These are phyloP conservation scores for Malus hybrid DNA, from an alignment of 331 rosid species.

Conservation along the genomic window DNA sequence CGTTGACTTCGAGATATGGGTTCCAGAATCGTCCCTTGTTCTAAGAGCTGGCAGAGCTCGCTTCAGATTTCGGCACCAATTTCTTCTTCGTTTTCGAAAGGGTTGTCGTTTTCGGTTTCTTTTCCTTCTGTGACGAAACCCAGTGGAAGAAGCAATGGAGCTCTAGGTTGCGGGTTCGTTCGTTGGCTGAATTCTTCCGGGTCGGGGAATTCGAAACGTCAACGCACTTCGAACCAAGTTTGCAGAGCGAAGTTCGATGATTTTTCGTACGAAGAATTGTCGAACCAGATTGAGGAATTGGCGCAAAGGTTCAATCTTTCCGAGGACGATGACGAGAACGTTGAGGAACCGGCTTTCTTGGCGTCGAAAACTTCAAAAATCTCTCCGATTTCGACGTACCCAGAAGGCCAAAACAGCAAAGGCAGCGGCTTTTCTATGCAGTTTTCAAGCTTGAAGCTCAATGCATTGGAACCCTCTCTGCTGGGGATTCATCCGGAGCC, in stretches of 20 bases:
- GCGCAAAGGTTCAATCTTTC: not conserved
- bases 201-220: slow-evolving; percentile 7
- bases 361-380: slow-evolving; percentile 10
- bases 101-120: slow-evolving; percentile 14
- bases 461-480: slow-evolving; percentile 41
- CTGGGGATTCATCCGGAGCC: slow-evolving; percentile 54
- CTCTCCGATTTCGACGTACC: not conserved
- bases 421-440: slow-evolving; percentile 1
- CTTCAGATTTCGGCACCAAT: slow-evolving; percentile 13
- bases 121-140: slow-evolving; percentile 11
- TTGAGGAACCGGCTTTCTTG: not conserved
- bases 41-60: slow-evolving; percentile 20
- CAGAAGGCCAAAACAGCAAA: not conserved
- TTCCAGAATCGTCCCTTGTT: slow-evolving; percentile 26
- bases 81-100: slow-evolving; percentile 6
- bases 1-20: slow-evolving; percentile 28
- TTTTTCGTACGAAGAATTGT: slow-evolving; percentile 27
- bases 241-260: slow-evolving; percentile 36
- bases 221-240: slow-evolving; percentile 16
- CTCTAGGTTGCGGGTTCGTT: slow-evolving; percentile 11
- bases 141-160: slow-evolving; percentile 13
- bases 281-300: slow-evolving; percentile 24
- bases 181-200: not conserved
- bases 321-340: slow-evolving; percentile 1
- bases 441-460: slow-evolving; percentile 16